These are phyloP conservation scores for Phytophthora brassicae DNA, from an alignment of 352 stramenopile genomes.

Conservation along the genomic window DNA sequence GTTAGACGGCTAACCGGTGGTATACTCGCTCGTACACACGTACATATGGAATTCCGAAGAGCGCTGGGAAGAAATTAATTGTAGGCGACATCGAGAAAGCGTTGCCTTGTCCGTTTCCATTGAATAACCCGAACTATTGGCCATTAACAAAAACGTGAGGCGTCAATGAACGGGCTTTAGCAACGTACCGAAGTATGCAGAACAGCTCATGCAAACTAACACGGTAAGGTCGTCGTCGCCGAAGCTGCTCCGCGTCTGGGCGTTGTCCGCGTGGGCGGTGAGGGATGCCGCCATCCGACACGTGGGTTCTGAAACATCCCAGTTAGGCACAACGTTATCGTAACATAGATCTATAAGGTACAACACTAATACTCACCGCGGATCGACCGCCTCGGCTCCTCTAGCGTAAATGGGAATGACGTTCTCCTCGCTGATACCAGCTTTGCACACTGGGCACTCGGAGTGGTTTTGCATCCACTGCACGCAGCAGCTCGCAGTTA, in stretches of 20 bases:
- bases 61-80: conserved; percentile 83
- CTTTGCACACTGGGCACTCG: conserved; percentile 92
- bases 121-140: conserved; percentile 41
- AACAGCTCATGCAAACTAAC: conserved; percentile 22
- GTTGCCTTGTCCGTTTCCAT: conserved; percentile 35
- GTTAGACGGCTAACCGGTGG: neutral
- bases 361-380: conserved; percentile 30
- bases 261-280: conserved; percentile 64
- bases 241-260: conserved; percentile 60
- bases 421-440: conserved; percentile 87
- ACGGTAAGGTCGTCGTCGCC: conserved; percentile 48
- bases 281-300: conserved; percentile 41
- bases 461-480: conserved; percentile 80
- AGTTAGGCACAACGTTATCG: neutral
- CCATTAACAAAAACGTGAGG: neutral
- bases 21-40: neutral
- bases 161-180: neutral
- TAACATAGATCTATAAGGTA: neutral
- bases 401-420: conserved; percentile 89
- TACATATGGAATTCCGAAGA: conserved; percentile 73
- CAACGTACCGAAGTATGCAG: neutral
- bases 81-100: conserved; percentile 63
- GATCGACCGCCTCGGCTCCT: conserved; percentile 69
- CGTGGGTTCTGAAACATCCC: conserved; percentile 25
- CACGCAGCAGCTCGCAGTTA: neutral